Conservation (phyloP, 768 basidiomycete species). For the Hericium alpestre region DNA sequence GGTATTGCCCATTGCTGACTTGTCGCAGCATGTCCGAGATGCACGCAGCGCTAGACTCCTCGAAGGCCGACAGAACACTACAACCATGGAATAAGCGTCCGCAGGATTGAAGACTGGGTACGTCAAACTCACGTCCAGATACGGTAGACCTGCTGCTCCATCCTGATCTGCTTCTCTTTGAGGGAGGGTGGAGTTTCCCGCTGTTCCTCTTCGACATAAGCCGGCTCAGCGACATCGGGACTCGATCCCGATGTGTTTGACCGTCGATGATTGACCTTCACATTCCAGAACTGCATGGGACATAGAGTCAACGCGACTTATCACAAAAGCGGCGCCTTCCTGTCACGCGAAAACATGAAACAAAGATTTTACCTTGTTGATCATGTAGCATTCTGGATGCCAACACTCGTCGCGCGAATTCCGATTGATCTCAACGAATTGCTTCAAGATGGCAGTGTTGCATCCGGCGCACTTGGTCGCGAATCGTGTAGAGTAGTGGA, state of each 20-base stretch:
- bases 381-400: constrained; percentile 99
- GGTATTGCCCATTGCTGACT: constrained; percentile 92
- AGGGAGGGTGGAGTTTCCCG: constrained; percentile 68
- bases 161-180: constrained; percentile 81
- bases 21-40: constrained; percentile 98
- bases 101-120: too few relatives aligned
- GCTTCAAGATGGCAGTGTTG: constrained; percentile 93
- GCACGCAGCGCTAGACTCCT: constrained; percentile 98
- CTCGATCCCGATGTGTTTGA: constrained; percentile 44
- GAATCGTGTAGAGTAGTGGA: constrained; percentile 97
- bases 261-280: constrained; percentile 75
- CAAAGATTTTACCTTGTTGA: constrained; percentile 71
- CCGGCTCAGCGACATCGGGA: constrained; percentile 27
- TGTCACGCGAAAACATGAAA: not conserved
- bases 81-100: not conserved
- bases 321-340: not conserved
- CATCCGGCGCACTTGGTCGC: constrained; percentile 98
- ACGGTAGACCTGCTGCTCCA: constrained; percentile 96
- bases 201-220: constrained; percentile 68
- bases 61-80: constrained; percentile 91
- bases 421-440: constrained; percentile 98
- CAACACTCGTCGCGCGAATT: constrained; percentile 98
- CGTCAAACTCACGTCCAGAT: constrained; percentile 83
- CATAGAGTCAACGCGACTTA: constrained; percentile 2
- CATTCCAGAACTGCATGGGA: constrained; percentile 85